A percentile compares a stretch with the other conserved stretches of the same genome.
Conservation (phyloP, 192 early-diverging fungal genomes). For the Backusella liffmaniae region DNA sequence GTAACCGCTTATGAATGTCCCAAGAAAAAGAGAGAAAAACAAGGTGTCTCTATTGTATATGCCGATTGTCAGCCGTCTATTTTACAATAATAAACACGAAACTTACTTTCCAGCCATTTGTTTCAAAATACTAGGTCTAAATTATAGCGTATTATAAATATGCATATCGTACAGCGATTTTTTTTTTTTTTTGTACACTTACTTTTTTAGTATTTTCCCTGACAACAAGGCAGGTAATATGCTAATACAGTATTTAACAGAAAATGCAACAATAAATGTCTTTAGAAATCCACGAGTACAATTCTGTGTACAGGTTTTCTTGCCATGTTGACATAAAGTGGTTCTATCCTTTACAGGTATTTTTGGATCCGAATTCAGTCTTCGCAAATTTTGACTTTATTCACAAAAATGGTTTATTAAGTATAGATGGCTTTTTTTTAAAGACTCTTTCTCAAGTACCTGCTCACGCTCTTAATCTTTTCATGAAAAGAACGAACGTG, state of each 20-base stretch:
- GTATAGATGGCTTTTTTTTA: too few species aligned
- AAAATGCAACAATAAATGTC: slow-evolving; percentile 60
- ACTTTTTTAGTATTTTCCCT: slow-evolving; percentile 54
- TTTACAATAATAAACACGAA: not conserved
- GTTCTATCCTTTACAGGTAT: slow-evolving; percentile 22
- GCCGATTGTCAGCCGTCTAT: not conserved
- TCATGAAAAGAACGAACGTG: slow-evolving; percentile 62
- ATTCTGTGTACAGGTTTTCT: slow-evolving; percentile 65
- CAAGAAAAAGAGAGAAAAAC: slow-evolving; percentile 65
- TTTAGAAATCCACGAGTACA: slow-evolving; percentile 62
- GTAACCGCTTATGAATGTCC: slow-evolving; percentile 61
- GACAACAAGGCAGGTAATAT: slow-evolving; percentile 51
- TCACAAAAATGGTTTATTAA: not conserved
- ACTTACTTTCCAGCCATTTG: slow-evolving; percentile 47
- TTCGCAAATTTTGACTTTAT: slow-evolving; percentile 43
- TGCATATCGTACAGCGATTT: not conserved
- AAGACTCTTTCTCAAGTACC: slow-evolving; percentile 27
- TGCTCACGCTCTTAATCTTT: slow-evolving; percentile 57
- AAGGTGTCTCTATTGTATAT: slow-evolving; percentile 50
- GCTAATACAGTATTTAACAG: slow-evolving; percentile 57
- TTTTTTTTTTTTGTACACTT: slow-evolving; percentile 7
- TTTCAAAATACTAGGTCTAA: slow-evolving; percentile 44
- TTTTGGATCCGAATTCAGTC: slow-evolving; percentile 39
- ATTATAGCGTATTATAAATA: not conserved
- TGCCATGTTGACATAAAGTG: slow-evolving; percentile 56